These are phyloP conservation scores for Colletotrichum abscissum DNA, from an alignment of 2,329 filamentous ascomycete species.

Conservation along the genomic window DNA sequence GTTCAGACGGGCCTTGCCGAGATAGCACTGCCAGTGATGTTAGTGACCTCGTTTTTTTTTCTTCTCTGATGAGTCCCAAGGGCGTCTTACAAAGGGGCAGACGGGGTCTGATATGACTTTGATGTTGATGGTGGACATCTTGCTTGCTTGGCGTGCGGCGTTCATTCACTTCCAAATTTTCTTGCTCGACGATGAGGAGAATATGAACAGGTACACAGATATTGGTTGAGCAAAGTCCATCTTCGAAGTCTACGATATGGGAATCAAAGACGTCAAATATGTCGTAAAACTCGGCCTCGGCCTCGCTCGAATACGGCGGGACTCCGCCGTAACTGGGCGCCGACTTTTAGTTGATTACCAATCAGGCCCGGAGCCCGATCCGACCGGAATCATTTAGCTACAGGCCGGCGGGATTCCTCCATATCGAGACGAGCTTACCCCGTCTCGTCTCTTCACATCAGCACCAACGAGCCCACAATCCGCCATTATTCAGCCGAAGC, in stretches of 20 bases:
- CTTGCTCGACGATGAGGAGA: too few relatives aligned
- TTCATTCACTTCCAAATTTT: constrained; percentile 6
- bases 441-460: neutral
- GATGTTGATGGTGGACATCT: constrained; percentile 81
- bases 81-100: constrained; percentile 68
- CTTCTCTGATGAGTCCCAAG: neutral
- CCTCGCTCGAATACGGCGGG: constrained; percentile 13
- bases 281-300: constrained; percentile 4
- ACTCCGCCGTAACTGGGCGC: constrained; percentile 19
- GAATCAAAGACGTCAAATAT: neutral
- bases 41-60: neutral
- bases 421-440: neutral
- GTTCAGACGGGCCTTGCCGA: constrained; percentile 81
- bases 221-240: neutral
- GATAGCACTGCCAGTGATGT: constrained; percentile 71
- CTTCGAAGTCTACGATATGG: neutral
- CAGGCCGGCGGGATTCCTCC: constrained; percentile 1
- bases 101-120: constrained; percentile 84
- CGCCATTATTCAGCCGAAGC: constrained; percentile 18
- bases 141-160: constrained; percentile 33
- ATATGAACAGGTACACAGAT: neutral
- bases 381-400: constrained; percentile 28
- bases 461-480: neutral
- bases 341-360: constrained; percentile 31
- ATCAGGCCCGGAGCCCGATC: constrained; percentile 23